Percentiles rank a stretch among this genome's conserved stretches.
phyloP scores from a whole-genome alignment of 139 green algal species.

The Coccomyxa sp. region DNA sequence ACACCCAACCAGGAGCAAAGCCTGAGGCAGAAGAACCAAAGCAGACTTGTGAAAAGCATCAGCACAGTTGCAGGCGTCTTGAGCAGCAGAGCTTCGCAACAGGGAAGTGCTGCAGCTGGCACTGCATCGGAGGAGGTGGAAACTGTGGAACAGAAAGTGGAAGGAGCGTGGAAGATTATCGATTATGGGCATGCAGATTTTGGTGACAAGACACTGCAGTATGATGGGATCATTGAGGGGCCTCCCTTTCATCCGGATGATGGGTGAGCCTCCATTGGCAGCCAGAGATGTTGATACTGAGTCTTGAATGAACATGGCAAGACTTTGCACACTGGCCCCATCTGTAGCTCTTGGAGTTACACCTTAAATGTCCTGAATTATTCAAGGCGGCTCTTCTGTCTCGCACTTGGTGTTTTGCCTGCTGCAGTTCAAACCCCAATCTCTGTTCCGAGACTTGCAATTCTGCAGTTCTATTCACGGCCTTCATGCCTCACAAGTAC shows the following conservation, averaged over 20 bases:
- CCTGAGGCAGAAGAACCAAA: background rate
- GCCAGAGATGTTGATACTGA: background rate
- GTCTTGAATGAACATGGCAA: slow-evolving; percentile 19
- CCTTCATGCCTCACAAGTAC: too few relatives aligned
- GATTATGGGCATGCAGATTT: slow-evolving; percentile 17
- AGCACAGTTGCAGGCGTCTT: background rate
- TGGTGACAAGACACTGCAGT: background rate
- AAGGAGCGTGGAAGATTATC: slow-evolving; percentile 32
- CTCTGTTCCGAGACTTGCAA: too few relatives aligned
- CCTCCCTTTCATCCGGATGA: background rate
- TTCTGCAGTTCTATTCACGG: too few relatives aligned
- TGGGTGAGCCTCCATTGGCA: background rate
- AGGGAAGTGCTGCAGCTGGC: background rate
- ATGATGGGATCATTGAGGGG: background rate
- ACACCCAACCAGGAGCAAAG: too few relatives aligned
- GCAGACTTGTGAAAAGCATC: background rate
- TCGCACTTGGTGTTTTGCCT: background rate
- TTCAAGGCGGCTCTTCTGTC: background rate
- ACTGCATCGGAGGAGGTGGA: background rate
- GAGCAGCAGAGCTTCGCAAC: background rate
- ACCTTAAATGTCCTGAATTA: background rate
- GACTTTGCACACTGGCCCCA: background rate
- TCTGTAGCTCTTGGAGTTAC: background rate
- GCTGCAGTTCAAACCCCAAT: too few relatives aligned
- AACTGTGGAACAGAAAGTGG: background rate